These are phyloP conservation scores for Chrysosphaeria jannelii DNA, from an alignment of 2,329 filamentous ascomycete species.

Conservation along the genomic window DNA sequence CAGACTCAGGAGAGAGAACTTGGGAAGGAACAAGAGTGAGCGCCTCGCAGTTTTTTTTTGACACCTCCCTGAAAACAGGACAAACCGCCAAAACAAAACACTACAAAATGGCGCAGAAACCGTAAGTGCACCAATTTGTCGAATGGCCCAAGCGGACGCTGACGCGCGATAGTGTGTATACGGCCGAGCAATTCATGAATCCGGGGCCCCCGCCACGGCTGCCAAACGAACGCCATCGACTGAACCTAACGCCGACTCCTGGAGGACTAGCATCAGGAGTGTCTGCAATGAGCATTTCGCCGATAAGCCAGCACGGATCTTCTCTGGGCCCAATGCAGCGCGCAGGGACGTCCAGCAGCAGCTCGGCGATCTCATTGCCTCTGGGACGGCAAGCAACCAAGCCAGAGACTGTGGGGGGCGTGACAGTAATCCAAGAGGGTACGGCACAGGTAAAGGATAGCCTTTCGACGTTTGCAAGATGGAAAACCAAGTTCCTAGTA, in stretches of 20 bases:
- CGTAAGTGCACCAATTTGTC: too few relatives aligned
- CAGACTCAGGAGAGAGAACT: too few relatives aligned
- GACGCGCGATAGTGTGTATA: slow-evolving; percentile 30
- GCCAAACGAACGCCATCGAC: slow-evolving; percentile 53
- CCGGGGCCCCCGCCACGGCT: slow-evolving; percentile 81
- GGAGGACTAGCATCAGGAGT: slow-evolving; percentile 46
- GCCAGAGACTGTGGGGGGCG: slow-evolving; percentile 32
- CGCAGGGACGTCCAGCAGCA: slow-evolving; percentile 31
- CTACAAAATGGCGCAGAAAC: too few relatives aligned
- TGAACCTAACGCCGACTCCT: slow-evolving; percentile 48
- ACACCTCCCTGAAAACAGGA: too few relatives aligned
- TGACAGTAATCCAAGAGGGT: slow-evolving; percentile 52
- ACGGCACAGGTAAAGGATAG: slow-evolving; percentile 77
- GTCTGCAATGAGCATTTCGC: slow-evolving; percentile 47
- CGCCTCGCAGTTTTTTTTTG: too few relatives aligned
- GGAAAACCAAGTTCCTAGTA: slow-evolving; percentile 80
- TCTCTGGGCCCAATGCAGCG: slow-evolving; percentile 25
- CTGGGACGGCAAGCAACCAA: slow-evolving; percentile 29
- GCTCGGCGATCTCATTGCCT: slow-evolving; percentile 46
- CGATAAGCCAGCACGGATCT: slow-evolving; percentile 14
- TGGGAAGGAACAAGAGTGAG: too few relatives aligned
- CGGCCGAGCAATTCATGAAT: slow-evolving; percentile 63
- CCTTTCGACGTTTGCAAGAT: slow-evolving; percentile 51
- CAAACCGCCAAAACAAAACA: too few relatives aligned
- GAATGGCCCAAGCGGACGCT: too few relatives aligned